phyloP scores from a whole-genome alignment of 139 green algal genomes.

The Deuterostichococcus epilithicus region DNA sequence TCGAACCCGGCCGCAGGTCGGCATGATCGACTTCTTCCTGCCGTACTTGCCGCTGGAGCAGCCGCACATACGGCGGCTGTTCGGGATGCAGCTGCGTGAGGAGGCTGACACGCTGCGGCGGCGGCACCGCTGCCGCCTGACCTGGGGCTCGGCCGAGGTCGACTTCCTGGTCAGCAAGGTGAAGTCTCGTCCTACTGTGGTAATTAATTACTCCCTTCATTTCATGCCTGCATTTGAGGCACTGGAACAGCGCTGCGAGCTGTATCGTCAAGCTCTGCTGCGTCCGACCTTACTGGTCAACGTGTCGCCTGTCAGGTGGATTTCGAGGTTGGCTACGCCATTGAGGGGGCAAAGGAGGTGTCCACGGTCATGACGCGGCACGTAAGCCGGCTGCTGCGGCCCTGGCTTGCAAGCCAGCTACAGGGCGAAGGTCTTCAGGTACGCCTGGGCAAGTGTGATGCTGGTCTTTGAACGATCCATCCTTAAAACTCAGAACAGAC shows the following conservation, averaged over 20 bases:
- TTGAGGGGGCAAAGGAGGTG: slow-evolving; percentile 73
- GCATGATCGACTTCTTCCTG: slow-evolving; percentile 71
- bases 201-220: too few relatives aligned
- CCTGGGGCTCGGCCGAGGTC: slow-evolving; percentile 47
- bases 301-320: slow-evolving; percentile 37
- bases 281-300: too few relatives aligned
- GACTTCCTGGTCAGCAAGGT: slow-evolving; percentile 55
- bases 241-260: too few relatives aligned
- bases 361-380: slow-evolving; percentile 48
- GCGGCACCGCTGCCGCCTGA: slow-evolving; percentile 16
- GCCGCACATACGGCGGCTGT: slow-evolving; percentile 43
- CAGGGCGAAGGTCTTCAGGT: neutral
- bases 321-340: slow-evolving; percentile 56
- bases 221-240: too few relatives aligned
- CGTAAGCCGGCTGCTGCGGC: slow-evolving; percentile 39
- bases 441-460: neutral
- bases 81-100: slow-evolving; percentile 38
- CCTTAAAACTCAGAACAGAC: too few relatives aligned
- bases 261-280: too few relatives aligned
- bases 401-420: neutral
- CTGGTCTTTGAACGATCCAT: too few relatives aligned
- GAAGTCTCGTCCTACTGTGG: neutral
- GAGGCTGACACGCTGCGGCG: slow-evolving; percentile 7
- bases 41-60: slow-evolving; percentile 73
- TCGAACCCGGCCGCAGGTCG: slow-evolving; percentile 6